Base-by-base conservation (phyloP, 495 filamentous ascomycete genomes). In the Hypoxylon perforatum region DNA sequence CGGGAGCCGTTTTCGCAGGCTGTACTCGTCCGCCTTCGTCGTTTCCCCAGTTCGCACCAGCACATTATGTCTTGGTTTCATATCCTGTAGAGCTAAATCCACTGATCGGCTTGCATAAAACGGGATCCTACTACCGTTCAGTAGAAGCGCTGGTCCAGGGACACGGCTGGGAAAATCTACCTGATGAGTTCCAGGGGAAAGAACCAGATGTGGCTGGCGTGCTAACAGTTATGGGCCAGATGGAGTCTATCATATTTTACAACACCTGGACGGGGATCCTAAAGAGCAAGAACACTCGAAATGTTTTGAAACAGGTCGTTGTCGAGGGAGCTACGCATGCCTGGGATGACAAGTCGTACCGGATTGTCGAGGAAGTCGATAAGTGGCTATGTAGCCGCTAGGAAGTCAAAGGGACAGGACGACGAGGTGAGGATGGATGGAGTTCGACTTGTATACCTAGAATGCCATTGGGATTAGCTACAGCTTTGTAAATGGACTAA, bases 341-440 rank as follows among this genome's bases (percentile, higher is more conserved):
- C 5, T 71, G 68, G 68, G 36, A 59, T 46, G 63, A 53, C 14
- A 71, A 67, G 41, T 44, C 64, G 2, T 38, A 18, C 23, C 28
- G 68, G 23, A 64, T 71, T 30, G 59, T 61, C 11, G 68, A 71
- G 14, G 63, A 71, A 52, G 68, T 71, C 6, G 59, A 71, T 17
- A 64, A 61, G 30, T 71, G 68, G 68, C 19, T 28, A 28, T 28
- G 25, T 71, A 11, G n/a, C n/a, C n/a, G n/a, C n/a, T n/a, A n/a
- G n/a, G n/a, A n/a, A n/a, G n/a, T n/a, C n/a, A n/a, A n/a, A n/a
- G n/a, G n/a, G n/a, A n/a, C n/a, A n/a, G n/a, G n/a, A n/a, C n/a
- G n/a, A n/a, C n/a, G n/a, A n/a, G n/a, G n/a, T n/a, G n/a, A n/a
- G n/a, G n/a, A n/a, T n/a, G n/a, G n/a, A n/a, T n/a, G n/a, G n/a